Evolutionary conservation across 768 basidiomycete genomes (phyloP).

Genomic region (Thelephora aurantiotincta): DNA sequence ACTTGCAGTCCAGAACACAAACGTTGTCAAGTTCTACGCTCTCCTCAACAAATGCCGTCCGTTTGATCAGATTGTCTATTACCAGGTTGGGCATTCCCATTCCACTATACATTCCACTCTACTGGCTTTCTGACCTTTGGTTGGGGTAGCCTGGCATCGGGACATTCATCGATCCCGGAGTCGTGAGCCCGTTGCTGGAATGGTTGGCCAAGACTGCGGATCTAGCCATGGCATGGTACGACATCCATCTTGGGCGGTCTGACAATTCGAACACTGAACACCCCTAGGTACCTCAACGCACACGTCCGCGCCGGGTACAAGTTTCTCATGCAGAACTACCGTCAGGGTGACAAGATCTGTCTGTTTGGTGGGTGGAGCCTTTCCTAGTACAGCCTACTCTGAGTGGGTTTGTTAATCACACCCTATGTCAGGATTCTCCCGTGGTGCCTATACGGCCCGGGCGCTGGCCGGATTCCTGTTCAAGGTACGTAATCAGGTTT

Average conservation of each 20-base stretch:
- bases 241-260: constrained; percentile 1
- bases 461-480: constrained; percentile 68
- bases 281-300: constrained; percentile 45
- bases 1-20: constrained; percentile 34
- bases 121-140: background rate
- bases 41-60: constrained; percentile 46
- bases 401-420: constrained; percentile 4
- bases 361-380: constrained; percentile 39
- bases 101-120: background rate
- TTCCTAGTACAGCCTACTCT: background rate
- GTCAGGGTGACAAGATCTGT: constrained; percentile 58
- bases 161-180: constrained; percentile 44
- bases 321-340: constrained; percentile 70
- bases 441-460: constrained; percentile 52
- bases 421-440: constrained; percentile 48
- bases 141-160: constrained; percentile 29
- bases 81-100: constrained; percentile 39
- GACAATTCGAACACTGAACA: background rate
- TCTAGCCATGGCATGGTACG: constrained; percentile 59
- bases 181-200: constrained; percentile 45
- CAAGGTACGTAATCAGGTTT: constrained; percentile 28
- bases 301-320: constrained; percentile 68
- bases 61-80: constrained; percentile 46
- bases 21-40: constrained; percentile 56
- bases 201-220: constrained; percentile 52